Percentiles rank a stretch among this genome's conserved stretches.
Evolutionary conservation across 495 filamentous ascomycete genomes (phyloP).

Genomic region (Penicillium paradoxum): DNA sequence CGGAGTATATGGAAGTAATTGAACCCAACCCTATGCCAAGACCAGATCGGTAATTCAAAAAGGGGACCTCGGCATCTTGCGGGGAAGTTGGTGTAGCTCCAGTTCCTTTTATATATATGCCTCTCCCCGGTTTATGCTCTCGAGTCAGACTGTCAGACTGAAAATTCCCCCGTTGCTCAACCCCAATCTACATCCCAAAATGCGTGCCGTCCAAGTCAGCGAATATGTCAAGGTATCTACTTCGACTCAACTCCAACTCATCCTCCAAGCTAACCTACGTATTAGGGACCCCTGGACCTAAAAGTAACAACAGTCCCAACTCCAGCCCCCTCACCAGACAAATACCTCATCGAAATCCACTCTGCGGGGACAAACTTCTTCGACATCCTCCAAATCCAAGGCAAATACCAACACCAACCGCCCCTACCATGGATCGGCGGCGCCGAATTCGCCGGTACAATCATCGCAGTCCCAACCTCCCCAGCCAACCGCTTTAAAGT

Average conservation of each 20-base stretch:
- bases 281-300: slow-evolving; percentile 73
- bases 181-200: slow-evolving; percentile 31
- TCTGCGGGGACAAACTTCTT: slow-evolving; percentile 93
- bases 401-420: slow-evolving; percentile 67
- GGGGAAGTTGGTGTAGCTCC: slow-evolving; percentile 12
- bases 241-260: not conserved
- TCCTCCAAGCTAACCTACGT: slow-evolving; percentile 8
- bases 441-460: slow-evolving; percentile 75
- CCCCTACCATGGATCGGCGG: slow-evolving; percentile 83
- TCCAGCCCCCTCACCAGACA: slow-evolving; percentile 58
- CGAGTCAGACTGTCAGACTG: too few relatives aligned
- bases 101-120: not conserved
- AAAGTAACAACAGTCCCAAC: slow-evolving; percentile 66
- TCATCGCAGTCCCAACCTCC: slow-evolving; percentile 59
- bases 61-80: slow-evolving; percentile 28
- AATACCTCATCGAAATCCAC: slow-evolving; percentile 88
- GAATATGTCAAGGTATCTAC: slow-evolving; percentile 72
- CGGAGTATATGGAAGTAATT: too few relatives aligned
- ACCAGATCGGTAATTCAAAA: slow-evolving; percentile 17
- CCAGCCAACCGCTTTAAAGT: slow-evolving; percentile 52
- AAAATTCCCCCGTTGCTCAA: not conserved
- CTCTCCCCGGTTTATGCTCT: not conserved
- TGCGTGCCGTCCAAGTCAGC: slow-evolving; percentile 80
- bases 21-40: slow-evolving; percentile 4
- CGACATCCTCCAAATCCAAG: slow-evolving; percentile 84